Conservation (phyloP, 169 alveolate species). For the Eimeria necatrix region DNA sequence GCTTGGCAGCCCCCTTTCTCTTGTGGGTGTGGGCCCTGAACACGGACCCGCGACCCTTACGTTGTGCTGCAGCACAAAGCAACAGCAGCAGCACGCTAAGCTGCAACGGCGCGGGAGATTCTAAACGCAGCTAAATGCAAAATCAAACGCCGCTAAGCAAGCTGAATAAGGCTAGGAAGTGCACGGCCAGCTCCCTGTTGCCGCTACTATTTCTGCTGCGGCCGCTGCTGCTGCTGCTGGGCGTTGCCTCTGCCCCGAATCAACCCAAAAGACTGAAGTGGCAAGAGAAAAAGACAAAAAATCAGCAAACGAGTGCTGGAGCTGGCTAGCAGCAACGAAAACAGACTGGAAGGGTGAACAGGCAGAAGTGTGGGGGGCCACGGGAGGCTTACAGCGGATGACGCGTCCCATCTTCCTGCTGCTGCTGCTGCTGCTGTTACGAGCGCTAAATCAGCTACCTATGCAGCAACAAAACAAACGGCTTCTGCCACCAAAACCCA, state of each 20-base stretch:
- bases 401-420: slow-evolving; percentile 32
- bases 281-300: not conserved
- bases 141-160: not conserved
- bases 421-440: slow-evolving; percentile 36
- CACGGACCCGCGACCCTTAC: slow-evolving; percentile 98
- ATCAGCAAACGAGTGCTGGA: not conserved
- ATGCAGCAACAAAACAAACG: slow-evolving; percentile 29
- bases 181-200: not conserved
- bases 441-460: not conserved
- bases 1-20: slow-evolving; percentile 98
- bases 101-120: not conserved
- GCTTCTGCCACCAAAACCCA: not conserved
- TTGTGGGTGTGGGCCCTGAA: slow-evolving; percentile 96
- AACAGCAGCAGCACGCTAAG: slow-evolving; percentile 18
- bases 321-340: not conserved
- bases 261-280: not conserved
- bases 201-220: not conserved
- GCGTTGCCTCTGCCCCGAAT: too few relatives aligned
- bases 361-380: slow-evolving; percentile 45
- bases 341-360: not conserved
- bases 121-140: not conserved
- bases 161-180: too few relatives aligned
- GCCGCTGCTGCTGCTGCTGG: slow-evolving; percentile 27
- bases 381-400: slow-evolving; percentile 42
- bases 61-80: slow-evolving; percentile 89